Evolutionary conservation across 2,329 filamentous ascomycete genomes (phyloP).

Genomic region (Pseudocercospora vitis): DNA sequence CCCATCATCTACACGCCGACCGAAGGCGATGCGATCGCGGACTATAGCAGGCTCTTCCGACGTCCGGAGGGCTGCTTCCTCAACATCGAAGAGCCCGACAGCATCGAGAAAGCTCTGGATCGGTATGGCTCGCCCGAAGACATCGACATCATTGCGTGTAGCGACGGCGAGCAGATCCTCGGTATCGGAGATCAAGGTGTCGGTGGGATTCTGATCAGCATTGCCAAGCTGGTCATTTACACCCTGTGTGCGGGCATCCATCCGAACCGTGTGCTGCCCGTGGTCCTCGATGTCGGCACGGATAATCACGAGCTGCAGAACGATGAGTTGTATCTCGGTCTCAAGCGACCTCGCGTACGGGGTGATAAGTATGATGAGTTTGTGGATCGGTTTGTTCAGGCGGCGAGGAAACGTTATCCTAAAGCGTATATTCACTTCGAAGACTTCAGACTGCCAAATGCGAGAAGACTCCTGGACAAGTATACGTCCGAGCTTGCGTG

Average conservation of each 20-base stretch:
- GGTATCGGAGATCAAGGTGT: constrained; percentile 89
- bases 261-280: constrained; percentile 72
- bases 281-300: constrained; percentile 83
- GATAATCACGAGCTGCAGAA: constrained; percentile 73
- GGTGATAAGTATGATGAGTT: constrained; percentile 76
- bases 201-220: constrained; percentile 78
- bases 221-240: constrained; percentile 79
- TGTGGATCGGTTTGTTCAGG: constrained; percentile 64
- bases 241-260: constrained; percentile 87
- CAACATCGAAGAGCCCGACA: constrained; percentile 64
- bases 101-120: constrained; percentile 64
- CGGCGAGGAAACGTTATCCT: constrained; percentile 69
- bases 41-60: constrained; percentile 76
- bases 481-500: constrained; percentile 74
- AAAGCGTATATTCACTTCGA: constrained; percentile 83
- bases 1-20: constrained; percentile 89
- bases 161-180: constrained; percentile 70
- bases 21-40: constrained; percentile 82
- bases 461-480: constrained; percentile 70
- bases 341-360: constrained; percentile 64
- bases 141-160: constrained; percentile 85
- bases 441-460: constrained; percentile 79
- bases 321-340: constrained; percentile 77
- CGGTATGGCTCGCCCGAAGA: constrained; percentile 71
- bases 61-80: constrained; percentile 79